A percentile compares a stretch with the other conserved stretches of the same genome.
phyloP scores from a whole-genome alignment of 805 yeast species.

The Huiozyma naganishii region DNA sequence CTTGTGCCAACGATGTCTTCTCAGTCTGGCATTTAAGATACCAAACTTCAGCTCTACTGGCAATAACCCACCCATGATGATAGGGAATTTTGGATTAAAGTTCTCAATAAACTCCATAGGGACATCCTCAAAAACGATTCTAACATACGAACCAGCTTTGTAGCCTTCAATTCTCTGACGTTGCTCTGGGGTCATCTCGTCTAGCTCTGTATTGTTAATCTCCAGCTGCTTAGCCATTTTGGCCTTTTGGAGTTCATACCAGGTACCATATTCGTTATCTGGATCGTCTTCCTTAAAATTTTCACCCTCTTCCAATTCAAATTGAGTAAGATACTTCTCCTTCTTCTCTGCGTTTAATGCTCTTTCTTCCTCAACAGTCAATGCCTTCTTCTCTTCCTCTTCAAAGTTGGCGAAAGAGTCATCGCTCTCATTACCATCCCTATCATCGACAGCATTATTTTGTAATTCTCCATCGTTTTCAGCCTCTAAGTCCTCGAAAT shows the following conservation, averaged over 20 bases:
- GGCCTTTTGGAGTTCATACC: conserved; percentile 96
- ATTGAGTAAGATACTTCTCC: conserved; percentile 77
- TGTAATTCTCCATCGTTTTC: conserved; percentile 9
- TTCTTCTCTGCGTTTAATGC: conserved; percentile 78
- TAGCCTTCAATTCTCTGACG: conserved; percentile 81
- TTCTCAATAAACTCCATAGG: conserved; percentile 88
- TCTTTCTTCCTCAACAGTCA: conserved; percentile 65
- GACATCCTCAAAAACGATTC: conserved; percentile 66
- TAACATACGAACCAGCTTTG: conserved; percentile 89
- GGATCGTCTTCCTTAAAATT: conserved; percentile 72
- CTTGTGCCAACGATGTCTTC: conserved; percentile 98
- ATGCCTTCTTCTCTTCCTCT: conserved; percentile 29
- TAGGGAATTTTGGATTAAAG: conserved; percentile 76
- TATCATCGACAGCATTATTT: conserved; percentile 7
- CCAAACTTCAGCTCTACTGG: conserved; percentile 92
- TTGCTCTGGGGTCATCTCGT: conserved; percentile 62
- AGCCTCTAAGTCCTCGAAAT: conserved; percentile 39
- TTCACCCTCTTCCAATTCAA: conserved; percentile 58
- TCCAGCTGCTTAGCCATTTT: conserved; percentile 94
- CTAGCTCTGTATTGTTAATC: conserved; percentile 74
- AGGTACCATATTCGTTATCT: conserved; percentile 80
- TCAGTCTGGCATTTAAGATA: conserved; percentile 79
- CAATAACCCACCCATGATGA: conserved; percentile 81
- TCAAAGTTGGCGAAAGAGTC: conserved; percentile 33
- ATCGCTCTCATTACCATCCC: conserved; percentile 28